Evolutionary conservation across 2,329 filamentous ascomycete species (phyloP), one percentile per base, ranked within the genome.

Genomic region (Lachnellula subtilissima): DNA sequence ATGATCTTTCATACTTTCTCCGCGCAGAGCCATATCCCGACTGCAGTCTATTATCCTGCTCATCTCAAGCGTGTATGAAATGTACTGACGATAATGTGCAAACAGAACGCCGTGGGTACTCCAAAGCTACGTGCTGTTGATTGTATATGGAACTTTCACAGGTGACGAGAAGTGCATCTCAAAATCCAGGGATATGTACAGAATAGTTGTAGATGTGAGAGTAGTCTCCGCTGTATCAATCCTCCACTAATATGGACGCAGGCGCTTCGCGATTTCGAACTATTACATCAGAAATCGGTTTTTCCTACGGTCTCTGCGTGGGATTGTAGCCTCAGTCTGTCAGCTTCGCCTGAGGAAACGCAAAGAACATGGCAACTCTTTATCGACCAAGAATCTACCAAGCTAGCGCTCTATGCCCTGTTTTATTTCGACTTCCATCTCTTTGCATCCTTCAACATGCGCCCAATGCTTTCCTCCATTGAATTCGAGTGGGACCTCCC

Each of bases 381-480:
- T 37, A 60, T 69, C 19, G 55, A 64, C 1, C 60, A 67, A 37
- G 69, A 71, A 56, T 70, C 69, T 2, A 65, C 68, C 60, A 70
- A 69, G 50, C 52, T 71, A 4, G 65, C 60, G 42, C 60, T 70
- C 46, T 67, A 70, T 49, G 61, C 66, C 5, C 60, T 71, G 1
- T 53, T 68, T 0, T 70, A 69, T 25, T 58, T 69, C 17, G 69
- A 69, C 52, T 67, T 62, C 5, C 67, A 71, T 15, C 61, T 68
- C 1, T 67, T 67, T 25, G 63, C 61, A 8, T 63, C 69, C 6
- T 69, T 67, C 52, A 72, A 71, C 43, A 59, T 64, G 17, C 64
- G 70, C 1, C 60, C 67, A 6, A 42, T 69, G 6, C 63, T 68
- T 22, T 70, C 67, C 2, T 59, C 70, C 0, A 64, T 71, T 40